Percentiles rank a stretch among this genome's conserved stretches.
These are phyloP conservation scores for Epichloe hybrida DNA, from an alignment of 2,329 filamentous ascomycete species.

Conservation along the genomic window DNA sequence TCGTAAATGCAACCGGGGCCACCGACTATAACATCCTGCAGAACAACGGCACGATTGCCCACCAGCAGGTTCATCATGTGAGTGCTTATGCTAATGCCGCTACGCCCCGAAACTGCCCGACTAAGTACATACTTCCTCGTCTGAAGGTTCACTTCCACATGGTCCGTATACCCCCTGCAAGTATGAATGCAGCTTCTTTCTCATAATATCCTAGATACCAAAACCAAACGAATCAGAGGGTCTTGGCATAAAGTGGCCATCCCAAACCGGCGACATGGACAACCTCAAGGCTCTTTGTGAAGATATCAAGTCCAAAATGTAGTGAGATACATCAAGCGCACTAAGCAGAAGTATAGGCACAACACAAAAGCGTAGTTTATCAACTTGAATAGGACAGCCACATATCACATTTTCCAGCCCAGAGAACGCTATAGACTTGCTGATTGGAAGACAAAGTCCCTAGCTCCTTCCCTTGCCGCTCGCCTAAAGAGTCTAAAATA, in stretches of 20 bases:
- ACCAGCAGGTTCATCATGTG: constrained; percentile 88
- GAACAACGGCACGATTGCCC: constrained; percentile 86
- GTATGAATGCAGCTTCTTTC: neutral
- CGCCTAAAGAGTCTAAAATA: too few relatives aligned
- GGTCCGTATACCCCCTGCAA: constrained; percentile 33
- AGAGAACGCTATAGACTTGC: too few relatives aligned
- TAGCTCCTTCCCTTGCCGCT: too few relatives aligned
- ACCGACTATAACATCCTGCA: constrained; percentile 86
- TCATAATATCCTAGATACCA: constrained; percentile 52
- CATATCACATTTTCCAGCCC: too few relatives aligned
- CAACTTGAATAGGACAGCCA: neutral
- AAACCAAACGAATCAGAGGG: constrained; percentile 81
- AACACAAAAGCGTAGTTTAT: neutral
- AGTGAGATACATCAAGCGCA: constrained; percentile 12
- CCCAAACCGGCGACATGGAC: constrained; percentile 64
- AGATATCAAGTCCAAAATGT: constrained; percentile 86
- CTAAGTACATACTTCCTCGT: neutral
- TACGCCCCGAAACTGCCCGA: too few relatives aligned
- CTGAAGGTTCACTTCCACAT: constrained; percentile 81
- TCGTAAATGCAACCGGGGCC: constrained; percentile 63
- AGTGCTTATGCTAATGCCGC: constrained; percentile 15
- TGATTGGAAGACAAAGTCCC: too few relatives aligned
- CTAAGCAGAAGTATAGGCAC: neutral
- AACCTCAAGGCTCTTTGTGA: constrained; percentile 66
- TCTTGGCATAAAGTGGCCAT: constrained; percentile 67